Evolutionary conservation across 2,329 filamentous ascomycete genomes (phyloP).

Genomic region (Myrmaecium sp.): DNA sequence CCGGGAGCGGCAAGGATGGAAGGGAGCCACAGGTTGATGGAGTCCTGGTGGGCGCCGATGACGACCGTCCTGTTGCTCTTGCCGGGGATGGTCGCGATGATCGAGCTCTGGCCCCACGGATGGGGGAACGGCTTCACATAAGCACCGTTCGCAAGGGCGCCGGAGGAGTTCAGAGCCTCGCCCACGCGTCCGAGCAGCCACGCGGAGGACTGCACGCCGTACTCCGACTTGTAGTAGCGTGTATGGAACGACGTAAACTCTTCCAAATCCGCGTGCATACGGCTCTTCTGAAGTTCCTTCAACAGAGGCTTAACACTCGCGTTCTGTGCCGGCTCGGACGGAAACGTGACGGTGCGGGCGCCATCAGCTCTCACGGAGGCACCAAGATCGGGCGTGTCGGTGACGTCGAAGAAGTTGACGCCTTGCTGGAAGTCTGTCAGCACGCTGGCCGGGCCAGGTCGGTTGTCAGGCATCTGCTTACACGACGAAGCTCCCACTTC

Average conservation of each 20-base stretch:
- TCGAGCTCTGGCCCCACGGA: constrained; percentile 73
- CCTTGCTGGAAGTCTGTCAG: constrained; percentile 46
- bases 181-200: constrained; percentile 71
- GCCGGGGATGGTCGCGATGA: constrained; percentile 84
- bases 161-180: constrained; percentile 51
- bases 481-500: constrained; percentile 80
- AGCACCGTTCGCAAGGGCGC: constrained; percentile 49
- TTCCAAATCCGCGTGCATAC: constrained; percentile 64
- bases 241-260: constrained; percentile 67
- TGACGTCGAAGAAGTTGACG: constrained; percentile 88
- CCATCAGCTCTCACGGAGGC: constrained; percentile 14
- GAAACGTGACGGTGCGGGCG: constrained; percentile 41
- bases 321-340: constrained; percentile 47
- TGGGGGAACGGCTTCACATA: constrained; percentile 61
- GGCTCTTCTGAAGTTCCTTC: constrained; percentile 51
- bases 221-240: constrained; percentile 63
- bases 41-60: constrained; percentile 86
- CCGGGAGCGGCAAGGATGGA: constrained; percentile 72
- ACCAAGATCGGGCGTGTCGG: constrained; percentile 52
- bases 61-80: constrained; percentile 70
- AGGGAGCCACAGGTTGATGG: constrained; percentile 82
- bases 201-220: constrained; percentile 67
- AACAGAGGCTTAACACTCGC: constrained; percentile 51
- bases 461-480: constrained; percentile 30
- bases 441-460: background rate